A percentile compares a stretch with the other conserved stretches of the same genome.
Evolutionary conservation across 164 flowering plant species (phyloP).

Genomic region (Stephania japonica): DNA sequence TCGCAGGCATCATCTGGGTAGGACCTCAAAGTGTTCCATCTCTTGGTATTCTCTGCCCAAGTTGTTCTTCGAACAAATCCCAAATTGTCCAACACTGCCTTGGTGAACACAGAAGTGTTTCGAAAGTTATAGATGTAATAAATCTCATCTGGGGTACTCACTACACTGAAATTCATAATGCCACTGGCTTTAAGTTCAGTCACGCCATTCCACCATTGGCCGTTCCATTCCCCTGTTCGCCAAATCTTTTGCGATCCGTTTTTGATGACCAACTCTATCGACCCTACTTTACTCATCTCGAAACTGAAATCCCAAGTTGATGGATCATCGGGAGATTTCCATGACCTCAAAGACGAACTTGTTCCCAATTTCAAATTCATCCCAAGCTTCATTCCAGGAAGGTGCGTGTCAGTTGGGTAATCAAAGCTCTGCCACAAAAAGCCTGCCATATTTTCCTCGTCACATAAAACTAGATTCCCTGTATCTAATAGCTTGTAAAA

Average conservation of each 20-base stretch:
- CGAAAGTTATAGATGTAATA: too few relatives aligned
- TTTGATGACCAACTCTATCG: slow-evolving; percentile 19
- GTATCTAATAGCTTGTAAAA: slow-evolving; percentile 34
- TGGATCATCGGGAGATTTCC: too few relatives aligned
- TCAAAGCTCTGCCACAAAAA: neutral
- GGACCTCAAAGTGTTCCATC: neutral
- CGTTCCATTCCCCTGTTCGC: slow-evolving; percentile 27
- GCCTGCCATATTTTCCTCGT: neutral
- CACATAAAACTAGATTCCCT: slow-evolving; percentile 40
- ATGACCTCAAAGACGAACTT: slow-evolving; percentile 33
- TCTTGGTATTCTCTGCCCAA: neutral
- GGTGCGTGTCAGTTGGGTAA: neutral
- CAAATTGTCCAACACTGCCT: neutral
- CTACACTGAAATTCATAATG: slow-evolving; percentile 7
- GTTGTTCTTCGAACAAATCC: neutral
- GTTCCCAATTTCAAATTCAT: slow-evolving; percentile 27
- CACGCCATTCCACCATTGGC: slow-evolving; percentile 13
- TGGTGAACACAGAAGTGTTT: too few relatives aligned
- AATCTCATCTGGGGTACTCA: too few relatives aligned
- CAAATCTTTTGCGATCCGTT: slow-evolving; percentile 10
- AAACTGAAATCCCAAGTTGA: slow-evolving; percentile 22
- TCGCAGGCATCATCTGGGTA: neutral
- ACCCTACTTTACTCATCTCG: slow-evolving; percentile 19
- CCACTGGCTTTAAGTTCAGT: slow-evolving; percentile 3
- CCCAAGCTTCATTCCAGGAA: slow-evolving; percentile 25